Evolutionary conservation across 169 alveolate species (phyloP), one percentile per base, ranked within the genome.

Genomic region (Toxoplasma gondii): DNA sequence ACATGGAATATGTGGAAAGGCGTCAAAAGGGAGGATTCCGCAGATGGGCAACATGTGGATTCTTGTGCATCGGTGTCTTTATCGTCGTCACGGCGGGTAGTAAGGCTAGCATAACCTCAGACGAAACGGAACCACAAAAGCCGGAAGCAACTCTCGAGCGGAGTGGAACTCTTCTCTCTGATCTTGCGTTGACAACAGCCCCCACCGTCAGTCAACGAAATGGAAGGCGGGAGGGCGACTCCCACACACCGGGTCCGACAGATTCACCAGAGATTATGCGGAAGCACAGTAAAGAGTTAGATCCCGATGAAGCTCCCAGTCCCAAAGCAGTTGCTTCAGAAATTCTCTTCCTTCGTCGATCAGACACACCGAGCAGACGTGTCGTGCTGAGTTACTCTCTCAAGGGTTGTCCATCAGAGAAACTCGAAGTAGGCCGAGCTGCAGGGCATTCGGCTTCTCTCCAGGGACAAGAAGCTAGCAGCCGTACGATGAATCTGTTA

Each of bases 391-490:
- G 90, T 49, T 82, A 82, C 41, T 27, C 36, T 24, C 67, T 82
- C 24, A 16, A 17, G 24, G 90, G 90, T 24, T 82, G 90, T n/a
- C 90, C 90, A 24, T 27, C 87, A 19, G 87, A 39, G 44, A 78
- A 38, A 39, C 53, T 39, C 4, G 93, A 36, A 70, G 93, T 31
- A 38, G 93, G 38, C 64, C n/a, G 67, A 12, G 80, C 9, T 29
- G 49, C 43, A 17, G 81, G 69, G 36, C 58, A 69, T 19, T 54
- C 31, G 41, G 43, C 39, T 87, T 12, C 67, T 2, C 88, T 90
- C 53, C 74, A 67, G 36, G 93, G 93, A 31, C 93, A 90, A 44
- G 93, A 90, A 44, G 93, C 93, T n/a, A 38, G 93, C 34, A 34
- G 31, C n/a, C 67, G 44, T 24, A 78, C 93, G 29, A 45, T 90